phyloP scores from a whole-genome alignment of 345 rosid genomes.

The Rhizophora mangle region DNA sequence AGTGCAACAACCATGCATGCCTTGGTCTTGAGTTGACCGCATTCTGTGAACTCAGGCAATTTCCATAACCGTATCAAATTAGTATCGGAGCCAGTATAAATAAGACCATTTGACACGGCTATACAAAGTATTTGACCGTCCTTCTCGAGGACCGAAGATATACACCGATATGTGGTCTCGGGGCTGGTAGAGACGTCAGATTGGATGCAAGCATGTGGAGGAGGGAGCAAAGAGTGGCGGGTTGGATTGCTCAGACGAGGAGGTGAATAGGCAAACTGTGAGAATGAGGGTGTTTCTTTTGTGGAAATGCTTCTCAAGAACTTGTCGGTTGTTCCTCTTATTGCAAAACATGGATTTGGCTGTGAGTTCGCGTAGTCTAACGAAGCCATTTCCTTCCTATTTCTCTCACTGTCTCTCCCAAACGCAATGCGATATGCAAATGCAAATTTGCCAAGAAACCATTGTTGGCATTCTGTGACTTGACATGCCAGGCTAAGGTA shows the following conservation, averaged over 20 bases:
- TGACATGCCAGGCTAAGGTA: background rate
- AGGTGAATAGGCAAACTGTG: slow-evolving; percentile 28
- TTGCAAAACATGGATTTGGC: slow-evolving; percentile 42
- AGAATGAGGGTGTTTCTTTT: slow-evolving; percentile 32
- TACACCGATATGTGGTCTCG: slow-evolving; percentile 23
- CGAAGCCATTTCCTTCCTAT: slow-evolving; percentile 24
- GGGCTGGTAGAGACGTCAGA: background rate
- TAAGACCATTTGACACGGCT: slow-evolving; percentile 30
- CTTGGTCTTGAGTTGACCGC: slow-evolving; percentile 45
- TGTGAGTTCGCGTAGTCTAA: slow-evolving; percentile 35
- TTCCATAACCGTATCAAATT: slow-evolving; percentile 47
- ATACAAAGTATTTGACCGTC: slow-evolving; percentile 51
- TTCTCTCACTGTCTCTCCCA: no score
- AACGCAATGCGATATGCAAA: background rate
- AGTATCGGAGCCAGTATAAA: slow-evolving; percentile 46
- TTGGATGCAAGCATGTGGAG: slow-evolving; percentile 17
- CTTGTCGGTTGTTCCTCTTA: slow-evolving; percentile 19
- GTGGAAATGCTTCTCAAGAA: slow-evolving; percentile 39
- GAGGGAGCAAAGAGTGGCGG: slow-evolving; percentile 29
- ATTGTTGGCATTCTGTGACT: background rate
- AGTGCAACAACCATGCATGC: slow-evolving; percentile 37
- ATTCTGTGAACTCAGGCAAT: slow-evolving; percentile 46
- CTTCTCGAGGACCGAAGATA: slow-evolving; percentile 42
- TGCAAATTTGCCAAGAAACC: background rate
- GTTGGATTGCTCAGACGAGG: slow-evolving; percentile 29